Evolutionary conservation across 2,329 filamentous ascomycete species (phyloP).

Genomic region (Clonostachys byssicola): DNA sequence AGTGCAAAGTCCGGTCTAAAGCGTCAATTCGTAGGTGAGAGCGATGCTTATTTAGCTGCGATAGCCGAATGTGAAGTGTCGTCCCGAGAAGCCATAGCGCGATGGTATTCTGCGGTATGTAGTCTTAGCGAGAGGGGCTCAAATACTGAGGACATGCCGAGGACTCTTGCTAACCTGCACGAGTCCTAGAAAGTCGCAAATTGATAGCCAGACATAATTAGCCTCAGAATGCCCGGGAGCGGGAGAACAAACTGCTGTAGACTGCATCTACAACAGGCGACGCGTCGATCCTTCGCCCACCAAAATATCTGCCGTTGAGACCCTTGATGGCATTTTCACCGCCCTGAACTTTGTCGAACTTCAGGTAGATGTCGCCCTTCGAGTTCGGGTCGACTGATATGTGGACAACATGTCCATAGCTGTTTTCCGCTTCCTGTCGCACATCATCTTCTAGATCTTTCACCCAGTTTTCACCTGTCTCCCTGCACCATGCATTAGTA

Average conservation of each 20-base stretch:
- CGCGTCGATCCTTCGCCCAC: conserved; percentile 86
- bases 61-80: no score
- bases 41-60: no score
- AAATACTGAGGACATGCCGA: no score
- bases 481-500: conserved; percentile 43
- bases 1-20: no score
- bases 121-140: no score
- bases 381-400: conserved; percentile 92
- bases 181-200: conserved; percentile 40
- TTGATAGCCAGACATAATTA: conserved; percentile 52
- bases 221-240: conserved; percentile 75
- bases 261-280: conserved; percentile 96
- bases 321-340: conserved; percentile 98
- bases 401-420: conserved; percentile 97
- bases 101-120: no score
- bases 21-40: no score
- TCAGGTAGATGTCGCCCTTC: conserved; percentile 94
- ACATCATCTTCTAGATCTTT: conserved; percentile 95
- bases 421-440: conserved; percentile 84
- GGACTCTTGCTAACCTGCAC: conserved; percentile 19
- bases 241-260: conserved; percentile 94
- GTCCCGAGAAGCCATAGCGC: no score
- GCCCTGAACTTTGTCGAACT: conserved; percentile 93
- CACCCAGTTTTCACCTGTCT: conserved; percentile 83
- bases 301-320: conserved; percentile 94